A percentile compares a stretch with the other conserved stretches of the same genome.
These are phyloP conservation scores for Aureobasidium mangrovei DNA, from an alignment of 2,329 filamentous ascomycete genomes.

Conservation along the genomic window DNA sequence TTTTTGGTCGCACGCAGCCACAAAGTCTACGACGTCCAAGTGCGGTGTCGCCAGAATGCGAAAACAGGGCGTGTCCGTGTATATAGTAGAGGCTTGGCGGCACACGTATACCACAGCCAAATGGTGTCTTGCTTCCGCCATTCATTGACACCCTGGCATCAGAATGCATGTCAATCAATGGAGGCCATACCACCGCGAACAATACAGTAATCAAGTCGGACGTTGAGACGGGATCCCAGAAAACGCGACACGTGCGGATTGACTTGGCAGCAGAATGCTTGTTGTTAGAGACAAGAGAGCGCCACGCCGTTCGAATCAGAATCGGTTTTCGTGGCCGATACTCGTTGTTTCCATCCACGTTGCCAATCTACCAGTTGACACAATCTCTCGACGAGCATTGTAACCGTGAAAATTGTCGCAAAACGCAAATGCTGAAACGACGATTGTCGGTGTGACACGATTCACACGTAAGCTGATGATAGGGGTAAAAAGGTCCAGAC, in stretches of 20 bases:
- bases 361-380: not conserved
- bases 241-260: not conserved
- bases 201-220: no score
- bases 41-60: not conserved
- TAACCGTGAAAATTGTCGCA: no score
- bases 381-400: no score
- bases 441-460: not conserved
- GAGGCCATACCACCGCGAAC: no score
- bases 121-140: not conserved
- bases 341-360: constrained; percentile 3
- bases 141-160: not conserved
- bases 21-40: not conserved
- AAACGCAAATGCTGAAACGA: no score
- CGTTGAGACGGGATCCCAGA: not conserved
- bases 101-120: not conserved
- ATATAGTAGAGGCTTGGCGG: not conserved
- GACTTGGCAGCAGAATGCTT: constrained; percentile 6
- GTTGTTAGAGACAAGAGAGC: not conserved
- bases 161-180: not conserved
- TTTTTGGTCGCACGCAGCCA: not conserved
- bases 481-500: not conserved
- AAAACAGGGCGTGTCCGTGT: not conserved
- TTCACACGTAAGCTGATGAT: not conserved
- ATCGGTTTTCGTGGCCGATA: not conserved
- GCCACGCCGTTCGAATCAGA: not conserved